Conservation (phyloP, 805 yeast species). For the Nakazawaea ernobii region DNA sequence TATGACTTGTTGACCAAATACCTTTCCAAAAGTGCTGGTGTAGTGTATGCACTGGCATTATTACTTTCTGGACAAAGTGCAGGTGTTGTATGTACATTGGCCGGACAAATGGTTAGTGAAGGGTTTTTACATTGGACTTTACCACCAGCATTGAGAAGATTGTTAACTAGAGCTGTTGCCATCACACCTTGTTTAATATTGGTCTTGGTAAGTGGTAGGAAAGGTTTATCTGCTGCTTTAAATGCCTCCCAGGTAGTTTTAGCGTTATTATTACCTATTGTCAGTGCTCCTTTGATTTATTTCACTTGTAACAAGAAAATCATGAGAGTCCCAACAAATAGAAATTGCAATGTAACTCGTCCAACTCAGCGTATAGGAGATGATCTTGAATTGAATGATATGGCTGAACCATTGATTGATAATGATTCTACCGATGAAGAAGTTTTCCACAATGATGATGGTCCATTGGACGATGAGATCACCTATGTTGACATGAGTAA, state of each 20-base stretch:
- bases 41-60: slow-evolving; percentile 78
- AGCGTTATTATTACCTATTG: slow-evolving; percentile 75
- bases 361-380: slow-evolving; percentile 6
- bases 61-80: slow-evolving; percentile 86
- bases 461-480: neutral
- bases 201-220: slow-evolving; percentile 64
- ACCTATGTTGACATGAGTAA: slow-evolving; percentile 49
- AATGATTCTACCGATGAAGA: slow-evolving; percentile 3
- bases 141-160: slow-evolving; percentile 74
- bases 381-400: slow-evolving; percentile 3
- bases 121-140: slow-evolving; percentile 83
- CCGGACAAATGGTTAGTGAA: slow-evolving; percentile 89
- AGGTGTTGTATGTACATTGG: slow-evolving; percentile 88
- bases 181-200: slow-evolving; percentile 77
- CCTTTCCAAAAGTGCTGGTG: slow-evolving; percentile 75
- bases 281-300: slow-evolving; percentile 79
- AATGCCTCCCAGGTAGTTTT: slow-evolving; percentile 84
- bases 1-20: slow-evolving; percentile 54
- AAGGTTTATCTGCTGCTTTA: slow-evolving; percentile 65
- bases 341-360: neutral
- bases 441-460: slow-evolving; percentile 1
- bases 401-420: slow-evolving; percentile 5
- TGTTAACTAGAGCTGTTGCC: slow-evolving; percentile 72
- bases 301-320: slow-evolving; percentile 66
- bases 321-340: slow-evolving; percentile 52